Base-by-base conservation (phyloP, 2,329 filamentous ascomycete species). In the Trichoderma pleuroti region DNA sequence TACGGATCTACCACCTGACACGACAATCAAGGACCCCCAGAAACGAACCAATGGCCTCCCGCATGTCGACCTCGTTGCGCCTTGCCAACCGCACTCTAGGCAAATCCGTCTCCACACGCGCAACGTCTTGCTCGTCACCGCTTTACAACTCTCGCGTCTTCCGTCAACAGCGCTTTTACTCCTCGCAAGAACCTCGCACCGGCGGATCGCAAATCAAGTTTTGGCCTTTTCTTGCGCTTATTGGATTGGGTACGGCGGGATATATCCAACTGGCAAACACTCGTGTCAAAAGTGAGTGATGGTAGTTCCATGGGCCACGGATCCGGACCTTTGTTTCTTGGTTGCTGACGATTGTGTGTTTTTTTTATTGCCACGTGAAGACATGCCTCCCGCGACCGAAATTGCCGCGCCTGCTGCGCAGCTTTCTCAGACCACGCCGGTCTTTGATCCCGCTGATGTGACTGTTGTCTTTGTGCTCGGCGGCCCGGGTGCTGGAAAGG, bases 391-490 rank as follows among this genome's bases (percentile, higher is more conserved):
- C 74, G 60, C 73, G 56, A 75, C 79, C 75, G 76, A 77, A 71
- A 74, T 79, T 74, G 76, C 81, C 75, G 77, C 79, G 73, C 80
- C 82, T 74, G 81, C 80, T 76, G 80, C 77, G 75, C 80, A 80
- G 77, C 82, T 83, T 77, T 80, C 83, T 73, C 91, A 91, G 80
- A 79, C 76, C 24, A 77, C 80, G 39, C 91, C 94, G 5, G 89
- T 89, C 78, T 98, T 97, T 87, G 90, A 88, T 71, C 84, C 91
- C 63, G 78, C 88, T 70, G 86, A 94, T 72, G 93, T 97, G 36
- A 96, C 93, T n/a, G 94, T 98, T 71, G 85, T 99, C 81, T 98
- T 97, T 85, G 93, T 98, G 73, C 93, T 99, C 72, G 95, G 95
- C 81, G 96, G 96, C 3, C 96, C 96, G 16, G 96, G 96, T 74